Evolutionary conservation across 148 eudicot genomes (phyloP).

Genomic region (Gaultheria prostrata): DNA sequence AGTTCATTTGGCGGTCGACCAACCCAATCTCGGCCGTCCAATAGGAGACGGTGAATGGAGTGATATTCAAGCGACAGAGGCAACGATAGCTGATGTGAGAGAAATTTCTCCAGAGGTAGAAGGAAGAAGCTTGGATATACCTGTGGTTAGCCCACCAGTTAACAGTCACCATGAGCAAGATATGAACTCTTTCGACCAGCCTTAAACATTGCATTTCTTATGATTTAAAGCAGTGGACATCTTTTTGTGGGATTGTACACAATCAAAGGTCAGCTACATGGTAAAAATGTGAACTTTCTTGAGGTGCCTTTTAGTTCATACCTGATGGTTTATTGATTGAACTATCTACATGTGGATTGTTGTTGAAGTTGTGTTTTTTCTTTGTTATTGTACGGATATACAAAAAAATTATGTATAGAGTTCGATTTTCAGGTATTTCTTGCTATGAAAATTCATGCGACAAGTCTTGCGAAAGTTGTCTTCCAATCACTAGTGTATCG

Average conservation of each 20-base stretch:
- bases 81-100: slow-evolving; percentile 83
- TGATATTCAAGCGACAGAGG: slow-evolving; percentile 84
- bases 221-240: background rate
- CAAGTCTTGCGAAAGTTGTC: background rate
- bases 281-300: background rate
- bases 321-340: background rate
- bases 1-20: slow-evolving; percentile 44
- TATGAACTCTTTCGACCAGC: slow-evolving; percentile 31
- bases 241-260: background rate
- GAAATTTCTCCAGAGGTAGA: slow-evolving; percentile 60
- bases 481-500: background rate
- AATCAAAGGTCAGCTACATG: background rate
- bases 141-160: slow-evolving; percentile 54
- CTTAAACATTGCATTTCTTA: slow-evolving; percentile 8
- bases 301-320: background rate
- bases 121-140: slow-evolving; percentile 66
- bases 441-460: background rate
- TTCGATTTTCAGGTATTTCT: background rate
- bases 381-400: background rate
- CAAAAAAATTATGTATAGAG: background rate
- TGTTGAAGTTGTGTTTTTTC: background rate
- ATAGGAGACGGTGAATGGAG: slow-evolving; percentile 76
- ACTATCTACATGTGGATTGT: background rate
- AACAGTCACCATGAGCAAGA: slow-evolving; percentile 46
- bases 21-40: slow-evolving; percentile 35